Evolutionary conservation across 768 basidiomycete genomes (phyloP), one percentile per base, ranked within the genome.

Genomic region (Leucocoprinus leucothites): DNA sequence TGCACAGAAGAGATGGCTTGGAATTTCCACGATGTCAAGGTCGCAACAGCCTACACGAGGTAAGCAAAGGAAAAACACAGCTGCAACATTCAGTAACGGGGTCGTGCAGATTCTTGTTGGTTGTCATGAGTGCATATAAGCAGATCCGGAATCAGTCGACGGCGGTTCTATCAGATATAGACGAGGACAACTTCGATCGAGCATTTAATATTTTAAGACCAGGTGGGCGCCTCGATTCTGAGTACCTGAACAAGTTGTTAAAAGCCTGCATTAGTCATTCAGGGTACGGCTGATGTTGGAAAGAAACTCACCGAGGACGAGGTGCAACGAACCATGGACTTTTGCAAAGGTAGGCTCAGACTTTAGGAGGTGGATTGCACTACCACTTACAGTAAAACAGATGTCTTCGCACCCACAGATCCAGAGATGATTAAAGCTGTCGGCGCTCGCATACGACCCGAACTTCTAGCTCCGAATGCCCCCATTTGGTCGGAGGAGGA

Each of bases 121-220:
- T 79, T 40, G 77, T 77, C 2, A 64, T 79, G 45, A 74, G 75
- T 57, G 74, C 73, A 48, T 81, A 80, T 65, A 73, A 76, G 64
- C 79, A 81, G 59, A 78, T 81, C 57, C 68, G 71, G 26, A 61
- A 70, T 14, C 77, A 78, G 57, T 61, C 67, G 21, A 57, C 58
- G n/a, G 64, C 70, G 22, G 70, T 79, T 3, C 64, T 81, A 14
- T 64, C 63, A 2, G 79, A 81, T 51, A 64, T 81, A 36, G 68
- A 78, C 47, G 74, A 77, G 58, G 71, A 74, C 51, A 79, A 72
- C 65, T 80, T 78, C 56, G 77, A 80, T 60, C 65, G 72, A 25
- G 78, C 78, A 9, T 80, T 81, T 61, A 68, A 72, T 40, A 68
- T 73, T 60, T 63, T 80, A 48, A 60, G 76, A 16, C 77, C 77